Conservation (phyloP, 164 flowering plant genomes). For the Stephania japonica region DNA sequence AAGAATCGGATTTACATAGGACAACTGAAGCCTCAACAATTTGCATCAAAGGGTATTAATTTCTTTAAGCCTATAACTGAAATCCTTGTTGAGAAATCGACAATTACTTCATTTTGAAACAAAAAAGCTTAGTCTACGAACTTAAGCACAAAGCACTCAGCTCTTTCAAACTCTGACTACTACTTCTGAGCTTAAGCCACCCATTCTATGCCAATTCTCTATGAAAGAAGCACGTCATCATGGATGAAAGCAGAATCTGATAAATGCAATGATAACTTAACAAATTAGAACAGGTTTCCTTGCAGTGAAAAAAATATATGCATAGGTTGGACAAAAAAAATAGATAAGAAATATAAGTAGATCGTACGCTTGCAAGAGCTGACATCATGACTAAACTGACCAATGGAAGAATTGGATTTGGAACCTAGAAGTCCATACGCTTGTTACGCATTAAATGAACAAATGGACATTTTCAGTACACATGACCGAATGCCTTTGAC, state of each 20-base stretch:
- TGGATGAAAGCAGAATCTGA: not conserved
- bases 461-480: no score
- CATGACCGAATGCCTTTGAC: no score
- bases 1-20: no score
- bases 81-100: not conserved
- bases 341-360: not conserved
- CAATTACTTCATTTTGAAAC: not conserved
- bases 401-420: no score
- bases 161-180: not conserved
- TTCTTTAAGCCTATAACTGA: not conserved
- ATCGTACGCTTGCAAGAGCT: not conserved
- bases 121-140: not conserved
- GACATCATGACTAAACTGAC: no score
- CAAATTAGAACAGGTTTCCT: not conserved
- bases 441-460: no score
- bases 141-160: not conserved
- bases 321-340: no score
- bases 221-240: not conserved
- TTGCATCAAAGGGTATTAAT: slow-evolving; percentile 41
- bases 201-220: not conserved
- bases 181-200: not conserved
- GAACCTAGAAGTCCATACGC: no score
- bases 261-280: not conserved
- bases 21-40: slow-evolving; percentile 52
- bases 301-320: not conserved